Base-by-base conservation (phyloP, 768 basidiomycete genomes). In the Jaapia argillacea region DNA sequence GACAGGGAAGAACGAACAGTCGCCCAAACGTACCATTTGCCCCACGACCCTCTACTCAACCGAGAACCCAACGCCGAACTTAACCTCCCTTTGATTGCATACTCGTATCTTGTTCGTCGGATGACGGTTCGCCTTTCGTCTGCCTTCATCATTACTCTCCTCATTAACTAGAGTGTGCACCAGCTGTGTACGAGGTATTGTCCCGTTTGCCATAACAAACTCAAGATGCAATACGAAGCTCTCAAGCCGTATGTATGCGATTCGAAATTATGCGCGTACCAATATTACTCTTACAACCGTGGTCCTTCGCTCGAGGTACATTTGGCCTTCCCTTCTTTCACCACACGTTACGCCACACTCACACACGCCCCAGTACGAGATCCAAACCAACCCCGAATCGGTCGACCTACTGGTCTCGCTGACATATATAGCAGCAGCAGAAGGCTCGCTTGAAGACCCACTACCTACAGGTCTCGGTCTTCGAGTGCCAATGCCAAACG, bases 191-290 rank as follows among this genome's bases (percentile, higher is more conserved):
- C 78, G 0, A 67, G 74, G 18, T 82, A 75, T 58, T 86, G 84
- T 50, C 66, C 81, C n/a, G 78, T 82, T n/a, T 85, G 84, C 58
- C 81, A 82, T 52, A 73, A 73, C 49, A 71, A 68, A 47, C 63
- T 81, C 24, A 51, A 65, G 6, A 64, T 61, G 6, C 66, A 72
- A 31, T 74, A 71, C 45, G 75, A 77, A 48, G 72, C 77, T 1
- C 69, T 85, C 46, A 81, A 83, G 54, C 84, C 84, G 1, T 85
- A 83, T 53, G 81, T 86, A 21, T 86, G 83, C 55, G 69, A 72
- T 43, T 69, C 68, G 4, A 71, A 71, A 42, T 67, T 86, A 4
- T 86, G 84, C 58, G 63, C 73, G 4, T 86, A 79, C 55, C 82
- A 81, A 52, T 83, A 80, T 51, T 82, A 81, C 54, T 62, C 69